Base-by-base conservation (phyloP, 2,329 filamentous ascomycete species). In the Aspergillus thermomutatus region DNA sequence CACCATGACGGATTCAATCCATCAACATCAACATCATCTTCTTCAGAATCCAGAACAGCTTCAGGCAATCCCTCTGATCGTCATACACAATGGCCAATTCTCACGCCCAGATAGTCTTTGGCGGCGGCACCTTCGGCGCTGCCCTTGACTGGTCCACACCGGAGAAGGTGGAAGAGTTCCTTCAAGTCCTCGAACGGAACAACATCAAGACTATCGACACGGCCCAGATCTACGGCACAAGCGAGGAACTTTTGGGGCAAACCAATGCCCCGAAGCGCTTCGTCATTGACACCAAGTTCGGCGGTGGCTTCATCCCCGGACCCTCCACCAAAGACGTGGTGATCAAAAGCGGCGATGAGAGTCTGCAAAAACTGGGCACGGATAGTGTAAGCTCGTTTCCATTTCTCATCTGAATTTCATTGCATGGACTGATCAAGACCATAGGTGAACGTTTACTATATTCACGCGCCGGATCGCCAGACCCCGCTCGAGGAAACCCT, bases 261-360 rank as follows among this genome's bases (percentile, higher is more conserved):
- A 60, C 69, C 31, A 66, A 72, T 3, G 77, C 75, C 14, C 71
- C 72, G 34, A 69, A 75, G 1, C 63, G 70, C 34, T 81, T 81
- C 66, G 68, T 61, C 40, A 72, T 82, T 61, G 77, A 80, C 65
- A 80, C 78, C 49, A 81, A 82, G 60, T 67, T 74, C 34, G 58
- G 63, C 8, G 72, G 72, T 14, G 78, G 78, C 25, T 76, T 76
- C 58, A 11, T 4, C n/a, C 31, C 55, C 0, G 55, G 45, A 19
- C 6, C 47, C 3, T 49, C 56, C 1, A 58, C 50, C 11, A 57
- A 59, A 2, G 55, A 62, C 11, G 23, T 17, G 5, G 27, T 58
- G 28, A 41, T 58, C 37, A 45, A 17, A 28, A 21, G 2, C 43
- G 21, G n/a, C 21, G 14, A 46, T 11, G 43, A 46, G 43, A 46